Conservation (phyloP, 1,139 yeast genomes). For the Candida albicans region DNA sequence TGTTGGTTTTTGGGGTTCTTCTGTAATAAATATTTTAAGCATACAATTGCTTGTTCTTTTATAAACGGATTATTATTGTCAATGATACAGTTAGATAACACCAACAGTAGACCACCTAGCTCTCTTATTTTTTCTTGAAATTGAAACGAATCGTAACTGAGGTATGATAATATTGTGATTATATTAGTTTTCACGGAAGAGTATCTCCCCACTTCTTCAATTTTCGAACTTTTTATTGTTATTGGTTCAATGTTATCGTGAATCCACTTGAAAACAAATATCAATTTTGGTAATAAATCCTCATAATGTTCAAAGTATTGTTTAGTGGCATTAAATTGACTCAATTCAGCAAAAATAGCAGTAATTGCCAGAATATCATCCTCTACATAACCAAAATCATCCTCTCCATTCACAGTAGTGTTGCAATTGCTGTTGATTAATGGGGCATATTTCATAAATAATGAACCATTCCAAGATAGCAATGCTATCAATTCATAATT, state of each 20-base stretch:
- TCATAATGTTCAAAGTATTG: constrained; percentile 47
- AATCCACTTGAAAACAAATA: constrained; percentile 45
- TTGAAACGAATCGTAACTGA: constrained; percentile 50
- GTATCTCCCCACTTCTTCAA: constrained; percentile 40
- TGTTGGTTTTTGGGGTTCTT: constrained; percentile 68
- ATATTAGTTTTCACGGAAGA: constrained; percentile 62
- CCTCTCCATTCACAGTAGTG: too few relatives aligned
- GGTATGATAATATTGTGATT: constrained; percentile 59
- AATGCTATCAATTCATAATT: constrained; percentile 51
- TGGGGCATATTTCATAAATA: constrained; percentile 28
- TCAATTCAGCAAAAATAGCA: constrained; percentile 54
- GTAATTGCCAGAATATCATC: constrained; percentile 27
- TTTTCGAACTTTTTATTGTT: constrained; percentile 31
- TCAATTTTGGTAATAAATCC: constrained; percentile 44
- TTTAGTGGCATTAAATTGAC: constrained; percentile 52
- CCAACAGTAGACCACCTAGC: constrained; percentile 65
- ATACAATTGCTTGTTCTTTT: constrained; percentile 79
- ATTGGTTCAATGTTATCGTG: constrained; percentile 47
- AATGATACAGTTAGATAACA: constrained; percentile 78
- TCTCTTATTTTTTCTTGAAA: constrained; percentile 70
- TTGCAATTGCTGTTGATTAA: constrained; percentile 8
- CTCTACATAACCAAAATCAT: constrained; percentile 6
- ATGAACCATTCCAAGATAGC: constrained; percentile 53
- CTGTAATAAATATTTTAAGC: constrained; percentile 66
- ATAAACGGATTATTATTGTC: constrained; percentile 89